phyloP scores from a whole-genome alignment of 768 basidiomycete genomes.

The Gymnopilus dilepis region DNA sequence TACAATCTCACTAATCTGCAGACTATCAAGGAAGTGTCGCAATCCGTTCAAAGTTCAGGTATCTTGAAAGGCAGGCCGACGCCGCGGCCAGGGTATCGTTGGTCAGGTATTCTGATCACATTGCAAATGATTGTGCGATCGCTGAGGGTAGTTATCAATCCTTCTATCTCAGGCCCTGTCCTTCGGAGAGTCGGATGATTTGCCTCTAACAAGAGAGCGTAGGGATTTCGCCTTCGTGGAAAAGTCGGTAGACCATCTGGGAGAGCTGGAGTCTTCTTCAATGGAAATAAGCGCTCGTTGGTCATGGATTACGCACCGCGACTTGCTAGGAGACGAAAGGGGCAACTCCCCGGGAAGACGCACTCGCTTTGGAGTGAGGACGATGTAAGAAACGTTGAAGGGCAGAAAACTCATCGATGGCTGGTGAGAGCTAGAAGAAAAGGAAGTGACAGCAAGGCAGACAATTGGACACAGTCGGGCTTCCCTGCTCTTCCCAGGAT shows the following conservation, averaged over 20 bases:
- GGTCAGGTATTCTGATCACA: slow-evolving; percentile 4
- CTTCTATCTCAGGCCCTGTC: background rate
- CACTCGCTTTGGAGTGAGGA: slow-evolving; percentile 57
- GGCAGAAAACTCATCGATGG: slow-evolving; percentile 35
- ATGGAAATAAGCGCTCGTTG: slow-evolving; percentile 1
- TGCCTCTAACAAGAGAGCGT: slow-evolving; percentile 27
- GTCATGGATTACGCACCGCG: slow-evolving; percentile 12
- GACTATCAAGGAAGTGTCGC: background rate
- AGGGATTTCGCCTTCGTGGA: slow-evolving; percentile 32
- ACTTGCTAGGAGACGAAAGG: slow-evolving; percentile 23
- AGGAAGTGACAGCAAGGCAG: background rate
- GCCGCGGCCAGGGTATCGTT: background rate
- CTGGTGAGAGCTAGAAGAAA: background rate
- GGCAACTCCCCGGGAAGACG: slow-evolving; percentile 51
- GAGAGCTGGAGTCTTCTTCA: slow-evolving; percentile 5
- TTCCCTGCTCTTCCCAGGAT: background rate
- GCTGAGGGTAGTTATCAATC: too few species aligned
- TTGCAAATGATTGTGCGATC: background rate
- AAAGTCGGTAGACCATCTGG: slow-evolving; percentile 27
- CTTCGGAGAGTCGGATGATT: background rate
- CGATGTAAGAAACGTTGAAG: slow-evolving; percentile 57
- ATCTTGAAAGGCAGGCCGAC: background rate
- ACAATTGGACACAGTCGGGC: too few species aligned
- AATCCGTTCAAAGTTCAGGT: background rate
- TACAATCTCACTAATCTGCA: slow-evolving; percentile 1